Base-by-base conservation (phyloP, 2,329 filamentous ascomycete genomes). In the Aspergillus tamarii region DNA sequence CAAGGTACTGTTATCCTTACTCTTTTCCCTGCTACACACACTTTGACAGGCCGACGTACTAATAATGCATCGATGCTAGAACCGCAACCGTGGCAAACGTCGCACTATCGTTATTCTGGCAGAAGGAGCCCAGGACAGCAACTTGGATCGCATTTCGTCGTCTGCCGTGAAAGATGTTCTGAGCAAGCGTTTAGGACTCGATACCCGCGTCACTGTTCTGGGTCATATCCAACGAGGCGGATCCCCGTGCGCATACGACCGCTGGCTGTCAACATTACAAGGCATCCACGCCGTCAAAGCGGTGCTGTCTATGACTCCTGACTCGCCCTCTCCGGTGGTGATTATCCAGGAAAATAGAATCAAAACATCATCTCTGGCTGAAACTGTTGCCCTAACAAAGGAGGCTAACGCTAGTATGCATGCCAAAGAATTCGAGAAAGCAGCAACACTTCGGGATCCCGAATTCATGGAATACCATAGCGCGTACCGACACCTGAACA, bases 341-440 rank as follows among this genome's bases (percentile, higher is more conserved):
- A 94, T 93, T 70, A 94, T 99, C 70, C 94, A 90, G 67, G 95
- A 99, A 83, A 98, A 98, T 86, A 96, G 99, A 83, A 98, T 99
- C 75, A 89, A 93, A 68, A 88, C 94, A 61, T 93, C 94, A 71
- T 91, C 93, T 23, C 83, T 99, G 30, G 91, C 98, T 83, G 87
- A 96, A 75, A 94, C 95, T 1, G 95, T 99, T 12, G 83, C 87
- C 54, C 87, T 93, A 73, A 99, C 95, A 32, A 90, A 97, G 77
- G 86, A 91, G 61, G 92, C 98, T 0, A 88, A 93, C 16, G 86
- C 87, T 69, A 91, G 92, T 36, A 97, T 99, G 63, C 86, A 92
- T 28, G 87, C 85, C 60, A 94, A 93, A 75, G 90, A 98, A 70
- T 99, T 97, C 74, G 89, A 91, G 41, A 87, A 84, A 65, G 95